These are phyloP conservation scores for Ilyonectria mors-panacis DNA, from an alignment of 2,329 filamentous ascomycete genomes.

Conservation along the genomic window DNA sequence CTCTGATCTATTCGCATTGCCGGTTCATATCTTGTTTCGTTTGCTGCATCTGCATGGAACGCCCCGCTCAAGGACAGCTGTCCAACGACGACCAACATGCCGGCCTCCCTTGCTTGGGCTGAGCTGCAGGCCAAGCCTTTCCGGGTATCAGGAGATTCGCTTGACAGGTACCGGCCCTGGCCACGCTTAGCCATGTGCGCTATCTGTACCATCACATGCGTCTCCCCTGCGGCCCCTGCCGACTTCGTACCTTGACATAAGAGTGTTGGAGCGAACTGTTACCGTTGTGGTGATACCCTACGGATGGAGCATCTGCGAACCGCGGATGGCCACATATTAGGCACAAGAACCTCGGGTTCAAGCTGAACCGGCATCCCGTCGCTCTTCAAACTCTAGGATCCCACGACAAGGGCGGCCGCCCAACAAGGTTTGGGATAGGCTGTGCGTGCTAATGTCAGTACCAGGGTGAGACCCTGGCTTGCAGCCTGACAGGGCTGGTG, in stretches of 20 bases:
- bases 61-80: slow-evolving; percentile 7
- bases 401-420: slow-evolving; percentile 14
- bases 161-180: background rate
- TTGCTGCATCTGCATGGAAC: slow-evolving; percentile 15
- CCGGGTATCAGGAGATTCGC: background rate
- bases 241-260: background rate
- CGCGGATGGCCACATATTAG: too few relatives aligned
- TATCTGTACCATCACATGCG: slow-evolving; percentile 2
- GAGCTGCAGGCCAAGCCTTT: slow-evolving; percentile 5
- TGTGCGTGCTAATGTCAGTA: slow-evolving; percentile 8
- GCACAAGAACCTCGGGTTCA: slow-evolving; percentile 8
- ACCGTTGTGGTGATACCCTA: background rate
- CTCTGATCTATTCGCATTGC: slow-evolving; percentile 9
- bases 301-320: background rate
- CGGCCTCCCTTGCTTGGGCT: slow-evolving; percentile 13
- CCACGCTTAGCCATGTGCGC: slow-evolving; percentile 2
- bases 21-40: slow-evolving; percentile 1
- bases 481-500: slow-evolving; percentile 29
- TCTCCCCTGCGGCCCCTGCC: background rate
- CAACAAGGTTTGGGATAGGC: slow-evolving; percentile 11
- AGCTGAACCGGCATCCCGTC: slow-evolving; percentile 3
- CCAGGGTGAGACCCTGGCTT: slow-evolving; percentile 11
- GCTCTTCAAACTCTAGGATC: slow-evolving; percentile 1
- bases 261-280: background rate
- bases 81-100: slow-evolving; percentile 6